Conservation (phyloP, 2,329 filamentous ascomycete genomes). For the Microdochium nivale region DNA sequence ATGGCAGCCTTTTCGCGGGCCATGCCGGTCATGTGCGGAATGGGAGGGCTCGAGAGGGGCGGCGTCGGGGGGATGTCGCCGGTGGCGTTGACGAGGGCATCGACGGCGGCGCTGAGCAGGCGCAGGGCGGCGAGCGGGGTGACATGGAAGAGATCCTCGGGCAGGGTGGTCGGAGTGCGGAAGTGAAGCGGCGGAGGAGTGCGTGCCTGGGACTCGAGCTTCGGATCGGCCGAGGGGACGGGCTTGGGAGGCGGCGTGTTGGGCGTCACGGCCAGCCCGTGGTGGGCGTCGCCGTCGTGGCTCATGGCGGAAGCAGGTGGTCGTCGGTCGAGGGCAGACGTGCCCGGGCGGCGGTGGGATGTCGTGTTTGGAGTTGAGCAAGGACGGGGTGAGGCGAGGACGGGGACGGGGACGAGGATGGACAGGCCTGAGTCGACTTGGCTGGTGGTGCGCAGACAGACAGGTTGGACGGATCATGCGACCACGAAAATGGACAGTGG, state of each 20-base stretch:
- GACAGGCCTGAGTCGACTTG: no score
- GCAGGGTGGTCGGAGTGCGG: conserved; percentile 28
- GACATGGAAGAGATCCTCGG: conserved; percentile 64
- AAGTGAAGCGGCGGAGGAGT: conserved; percentile 32
- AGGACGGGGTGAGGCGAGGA: no score
- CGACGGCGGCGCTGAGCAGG: conserved; percentile 64
- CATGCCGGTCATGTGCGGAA: conserved; percentile 58
- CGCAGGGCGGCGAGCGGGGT: conserved; percentile 67
- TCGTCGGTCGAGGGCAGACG: neutral
- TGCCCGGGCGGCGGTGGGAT: neutral
- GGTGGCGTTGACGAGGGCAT: conserved; percentile 62
- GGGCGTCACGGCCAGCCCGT: conserved; percentile 8
- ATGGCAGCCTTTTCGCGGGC: conserved; percentile 54
- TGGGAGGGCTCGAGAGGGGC: conserved; percentile 52
- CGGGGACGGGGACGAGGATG: no score
- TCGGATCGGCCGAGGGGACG: conserved; percentile 26
- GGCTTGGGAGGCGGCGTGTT: conserved; percentile 27
- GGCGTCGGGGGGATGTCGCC: conserved; percentile 78
- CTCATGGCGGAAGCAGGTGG: neutral
- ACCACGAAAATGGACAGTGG: neutral
- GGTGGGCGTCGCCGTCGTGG: neutral
- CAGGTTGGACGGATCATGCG: neutral
- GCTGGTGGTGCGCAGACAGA: neutral
- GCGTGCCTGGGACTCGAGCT: conserved; percentile 19
- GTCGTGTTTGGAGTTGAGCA: no score